A percentile compares a stretch with the other conserved stretches of the same genome.
These are phyloP conservation scores for Sphagnum magellanicum DNA, from an alignment of 228 moss, liverwort and hornwort genomes.

Conservation along the genomic window DNA sequence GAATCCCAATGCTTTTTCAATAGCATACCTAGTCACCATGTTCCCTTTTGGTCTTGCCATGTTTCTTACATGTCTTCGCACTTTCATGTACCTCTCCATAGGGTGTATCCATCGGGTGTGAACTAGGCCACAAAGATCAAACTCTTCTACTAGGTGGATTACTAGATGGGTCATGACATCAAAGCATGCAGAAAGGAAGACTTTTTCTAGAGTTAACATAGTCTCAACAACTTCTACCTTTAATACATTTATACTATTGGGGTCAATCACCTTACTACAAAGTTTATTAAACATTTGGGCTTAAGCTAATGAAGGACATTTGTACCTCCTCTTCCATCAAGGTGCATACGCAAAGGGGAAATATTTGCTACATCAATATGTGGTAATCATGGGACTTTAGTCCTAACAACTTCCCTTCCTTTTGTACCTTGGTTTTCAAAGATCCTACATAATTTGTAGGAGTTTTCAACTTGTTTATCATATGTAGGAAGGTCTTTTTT, in stretches of 20 bases:
- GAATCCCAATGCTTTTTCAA: constrained; percentile 4
- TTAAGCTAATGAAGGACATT: background rate
- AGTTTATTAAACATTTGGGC: background rate
- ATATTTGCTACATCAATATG: background rate
- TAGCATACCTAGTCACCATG: background rate
- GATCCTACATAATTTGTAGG: background rate
- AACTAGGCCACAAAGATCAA: too few species aligned
- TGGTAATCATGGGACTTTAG: constrained; percentile 3
- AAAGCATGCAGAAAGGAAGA: too few species aligned
- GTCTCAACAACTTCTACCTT: background rate
- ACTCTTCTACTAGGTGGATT: too few species aligned
- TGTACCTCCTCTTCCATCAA: background rate
- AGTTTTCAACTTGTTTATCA: background rate
- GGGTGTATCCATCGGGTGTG: too few species aligned
- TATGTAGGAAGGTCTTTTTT: too few species aligned
- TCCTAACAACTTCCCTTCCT: background rate
- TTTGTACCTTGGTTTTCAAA: background rate
- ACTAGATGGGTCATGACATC: too few species aligned
- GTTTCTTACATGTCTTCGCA: too few species aligned
- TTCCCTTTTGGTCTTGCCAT: background rate
- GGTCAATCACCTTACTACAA: background rate
- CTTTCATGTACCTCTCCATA: too few species aligned
- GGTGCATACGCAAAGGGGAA: background rate
- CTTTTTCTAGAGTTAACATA: background rate
- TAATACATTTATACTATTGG: too few species aligned